A percentile compares a stretch with the other conserved stretches of the same genome.
phyloP scores from a whole-genome alignment of 345 rosid genomes.

The Cardamine chenopodiifolia region DNA sequence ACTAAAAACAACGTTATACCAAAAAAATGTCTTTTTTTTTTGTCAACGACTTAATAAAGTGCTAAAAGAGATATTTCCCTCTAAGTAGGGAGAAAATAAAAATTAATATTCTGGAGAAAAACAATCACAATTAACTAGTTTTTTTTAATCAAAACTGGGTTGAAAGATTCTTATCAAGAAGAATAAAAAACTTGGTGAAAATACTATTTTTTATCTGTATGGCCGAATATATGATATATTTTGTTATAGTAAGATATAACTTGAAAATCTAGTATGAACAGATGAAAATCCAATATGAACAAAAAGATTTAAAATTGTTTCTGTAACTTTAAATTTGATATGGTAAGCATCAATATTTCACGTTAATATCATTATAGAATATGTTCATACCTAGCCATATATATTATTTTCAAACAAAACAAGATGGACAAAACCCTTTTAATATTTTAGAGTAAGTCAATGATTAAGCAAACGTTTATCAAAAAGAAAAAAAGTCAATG shows the following conservation, averaged over 20 bases:
- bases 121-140: not conserved
- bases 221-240: not conserved
- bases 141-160: not conserved
- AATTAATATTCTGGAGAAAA: not conserved
- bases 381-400: not conserved
- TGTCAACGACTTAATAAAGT: not conserved
- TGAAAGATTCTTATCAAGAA: not conserved
- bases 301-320: too few relatives aligned
- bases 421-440: not conserved
- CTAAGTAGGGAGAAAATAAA: not conserved
- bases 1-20: too few relatives aligned
- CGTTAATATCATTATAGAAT: not conserved
- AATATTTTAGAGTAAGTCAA: too few relatives aligned
- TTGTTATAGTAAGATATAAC: not conserved
- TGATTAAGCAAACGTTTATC: too few relatives aligned
- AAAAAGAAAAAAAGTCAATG: not conserved
- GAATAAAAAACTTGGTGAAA: not conserved
- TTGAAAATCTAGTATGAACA: not conserved
- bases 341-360: not conserved
- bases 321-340: not conserved
- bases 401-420: not conserved
- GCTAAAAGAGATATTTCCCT: too few relatives aligned
- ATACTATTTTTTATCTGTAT: not conserved
- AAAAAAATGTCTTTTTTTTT: too few relatives aligned
- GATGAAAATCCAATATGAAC: not conserved